Evolutionary conservation across 1,284 basidiomycete genomes (phyloP).

Genomic region (Grifola frondosa): DNA sequence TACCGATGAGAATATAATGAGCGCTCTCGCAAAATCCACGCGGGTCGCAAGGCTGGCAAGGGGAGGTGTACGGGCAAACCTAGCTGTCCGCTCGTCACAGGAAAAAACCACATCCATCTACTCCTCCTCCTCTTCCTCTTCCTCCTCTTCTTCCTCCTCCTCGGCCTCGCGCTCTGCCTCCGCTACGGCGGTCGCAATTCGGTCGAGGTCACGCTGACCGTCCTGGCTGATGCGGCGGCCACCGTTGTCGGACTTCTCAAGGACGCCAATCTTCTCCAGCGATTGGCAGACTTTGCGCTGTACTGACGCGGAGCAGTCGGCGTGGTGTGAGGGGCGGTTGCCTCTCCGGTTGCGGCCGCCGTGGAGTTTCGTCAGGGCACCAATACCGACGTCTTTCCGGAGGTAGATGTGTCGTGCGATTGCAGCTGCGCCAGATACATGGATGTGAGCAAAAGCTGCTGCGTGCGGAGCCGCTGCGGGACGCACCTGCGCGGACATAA

Average conservation of each 20-base stretch:
- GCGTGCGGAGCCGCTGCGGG: not conserved
- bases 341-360: conserved; percentile 95
- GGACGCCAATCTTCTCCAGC: conserved; percentile 97
- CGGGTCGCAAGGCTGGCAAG: conserved; percentile 1
- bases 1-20: conserved; percentile 12
- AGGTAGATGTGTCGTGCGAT: conserved; percentile 99
- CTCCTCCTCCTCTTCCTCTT: conserved; percentile 72
- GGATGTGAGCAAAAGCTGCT: not conserved
- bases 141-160: conserved; percentile 87
- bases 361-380: conserved; percentile 95
- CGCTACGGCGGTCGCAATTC: conserved; percentile 95
- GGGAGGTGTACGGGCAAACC: not conserved
- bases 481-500: conserved; percentile 94
- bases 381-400: conserved; percentile 97
- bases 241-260: conserved; percentile 92
- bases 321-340: conserved; percentile 94
- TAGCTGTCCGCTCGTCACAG: not conserved
- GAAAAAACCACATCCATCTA: conserved; percentile 26
- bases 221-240: conserved; percentile 97
- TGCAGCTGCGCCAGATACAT: conserved; percentile 60
- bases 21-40: conserved; percentile 11
- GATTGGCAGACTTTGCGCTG: conserved; percentile 94
- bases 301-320: conserved; percentile 81
- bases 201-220: conserved; percentile 96
- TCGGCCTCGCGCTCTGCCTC: conserved; percentile 85